Conservation (phyloP, 2,329 filamentous ascomycete species). For the Apiospora kogelbergensis region DNA sequence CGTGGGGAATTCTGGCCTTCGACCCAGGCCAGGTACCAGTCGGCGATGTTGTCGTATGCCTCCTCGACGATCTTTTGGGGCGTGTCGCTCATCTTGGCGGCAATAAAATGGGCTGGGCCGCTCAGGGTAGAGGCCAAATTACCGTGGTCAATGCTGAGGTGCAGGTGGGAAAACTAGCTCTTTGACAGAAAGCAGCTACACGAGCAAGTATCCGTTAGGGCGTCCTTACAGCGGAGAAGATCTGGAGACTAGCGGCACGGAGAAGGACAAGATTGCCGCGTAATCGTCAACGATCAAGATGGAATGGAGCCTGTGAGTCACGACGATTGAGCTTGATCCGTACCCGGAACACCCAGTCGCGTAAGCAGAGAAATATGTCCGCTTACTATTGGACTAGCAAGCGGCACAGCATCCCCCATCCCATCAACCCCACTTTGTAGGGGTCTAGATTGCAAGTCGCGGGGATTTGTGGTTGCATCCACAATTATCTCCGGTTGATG, state of each 20-base stretch:
- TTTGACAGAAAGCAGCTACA: neutral
- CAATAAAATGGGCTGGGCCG: no score
- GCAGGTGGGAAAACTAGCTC: neutral
- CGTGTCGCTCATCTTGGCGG: neutral
- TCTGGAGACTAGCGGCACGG: neutral
- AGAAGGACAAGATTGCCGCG: neutral
- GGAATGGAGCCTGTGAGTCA: neutral
- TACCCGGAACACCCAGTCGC: neutral
- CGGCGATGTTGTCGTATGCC: slow-evolving; percentile 7
- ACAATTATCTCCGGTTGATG: neutral
- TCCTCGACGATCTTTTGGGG: slow-evolving; percentile 6
- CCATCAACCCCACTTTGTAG: neutral
- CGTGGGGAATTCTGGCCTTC: neutral
- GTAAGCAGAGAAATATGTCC: no score
- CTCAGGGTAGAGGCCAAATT: no score
- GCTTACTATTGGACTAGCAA: neutral
- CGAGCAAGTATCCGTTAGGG: neutral
- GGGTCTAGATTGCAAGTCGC: neutral
- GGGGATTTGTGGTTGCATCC: neutral
- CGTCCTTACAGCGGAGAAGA: neutral
- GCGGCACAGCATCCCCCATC: neutral
- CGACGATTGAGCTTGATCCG: neutral
- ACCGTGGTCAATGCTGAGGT: no score
- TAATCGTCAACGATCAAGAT: no score
- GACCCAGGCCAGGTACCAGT: slow-evolving; percentile 8